Percentiles rank a stretch among this genome's conserved stretches.
These are phyloP conservation scores for Colletotrichum siamense DNA, from an alignment of 2,329 filamentous ascomycete genomes.

Conservation along the genomic window DNA sequence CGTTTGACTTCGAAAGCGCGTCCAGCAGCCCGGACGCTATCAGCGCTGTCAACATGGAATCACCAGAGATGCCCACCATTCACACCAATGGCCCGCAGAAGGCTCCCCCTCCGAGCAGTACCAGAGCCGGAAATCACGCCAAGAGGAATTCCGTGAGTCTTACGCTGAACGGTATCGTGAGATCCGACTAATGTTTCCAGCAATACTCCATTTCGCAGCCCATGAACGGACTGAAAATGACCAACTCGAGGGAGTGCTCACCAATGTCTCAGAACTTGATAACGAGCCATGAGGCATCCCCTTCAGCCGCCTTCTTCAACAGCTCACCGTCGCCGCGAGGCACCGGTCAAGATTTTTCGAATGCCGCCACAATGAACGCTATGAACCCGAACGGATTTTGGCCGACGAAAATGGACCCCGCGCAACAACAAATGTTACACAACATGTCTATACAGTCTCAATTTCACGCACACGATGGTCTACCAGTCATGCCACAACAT, in stretches of 20 bases:
- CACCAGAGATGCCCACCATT: conserved; percentile 46
- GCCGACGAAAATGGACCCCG: conserved; percentile 35
- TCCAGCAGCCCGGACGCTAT: conserved; percentile 59
- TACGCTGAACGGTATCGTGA: neutral
- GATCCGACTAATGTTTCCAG: conserved; percentile 39
- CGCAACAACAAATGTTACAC: conserved; percentile 24
- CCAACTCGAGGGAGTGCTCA: conserved; percentile 58
- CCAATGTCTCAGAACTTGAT: conserved; percentile 55
- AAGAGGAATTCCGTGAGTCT: conserved; percentile 31
- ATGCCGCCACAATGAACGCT: conserved; percentile 16
- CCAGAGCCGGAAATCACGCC: conserved; percentile 33
- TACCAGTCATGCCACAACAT: conserved; percentile 32
- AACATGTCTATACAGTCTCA: conserved; percentile 9
- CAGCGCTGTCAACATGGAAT: conserved; percentile 39
- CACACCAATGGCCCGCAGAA: conserved; percentile 36
- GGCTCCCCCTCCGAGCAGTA: conserved; percentile 29
- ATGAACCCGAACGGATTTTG: conserved; percentile 38
- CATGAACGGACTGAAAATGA: conserved; percentile 53
- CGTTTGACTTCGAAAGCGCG: conserved; percentile 64
- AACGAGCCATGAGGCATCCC: conserved; percentile 59
- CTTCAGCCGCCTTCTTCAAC: conserved; percentile 46
- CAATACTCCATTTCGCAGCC: conserved; percentile 57
- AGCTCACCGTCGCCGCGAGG: conserved; percentile 51
- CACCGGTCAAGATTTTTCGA: conserved; percentile 42
- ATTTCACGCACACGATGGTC: conserved; percentile 30